Evolutionary conservation across 1,139 yeast species (phyloP).

Genomic region (Protomyces lactucae-debilis): DNA sequence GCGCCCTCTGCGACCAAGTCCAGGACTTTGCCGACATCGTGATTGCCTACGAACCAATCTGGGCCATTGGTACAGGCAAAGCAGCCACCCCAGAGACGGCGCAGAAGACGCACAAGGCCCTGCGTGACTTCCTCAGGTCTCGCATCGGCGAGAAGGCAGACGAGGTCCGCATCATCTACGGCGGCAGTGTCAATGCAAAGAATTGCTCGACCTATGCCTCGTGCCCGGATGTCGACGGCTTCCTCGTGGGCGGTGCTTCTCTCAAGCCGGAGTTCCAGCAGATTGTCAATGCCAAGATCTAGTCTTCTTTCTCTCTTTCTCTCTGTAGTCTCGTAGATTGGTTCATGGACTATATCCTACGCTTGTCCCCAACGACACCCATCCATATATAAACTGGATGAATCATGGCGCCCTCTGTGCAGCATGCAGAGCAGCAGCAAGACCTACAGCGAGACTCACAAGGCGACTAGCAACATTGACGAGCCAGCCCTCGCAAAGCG

Average conservation of each 20-base stretch:
- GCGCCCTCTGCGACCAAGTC: conserved; percentile 77
- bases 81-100: conserved; percentile 94
- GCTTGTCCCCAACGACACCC: too few relatives aligned
- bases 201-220: conserved; percentile 87
- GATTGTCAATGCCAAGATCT: conserved; percentile 55
- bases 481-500: neutral
- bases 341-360: neutral
- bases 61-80: conserved; percentile 99
- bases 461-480: neutral
- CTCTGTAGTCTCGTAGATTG: neutral
- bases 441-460: neutral
- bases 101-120: conserved; percentile 72
- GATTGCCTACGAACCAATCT: conserved; percentile 96
- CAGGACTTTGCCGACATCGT: conserved; percentile 90
- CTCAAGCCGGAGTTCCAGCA: conserved; percentile 96
- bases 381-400: neutral
- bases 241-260: conserved; percentile 99
- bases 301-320: neutral
- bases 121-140: conserved; percentile 74
- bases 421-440: neutral
- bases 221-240: conserved; percentile 93
- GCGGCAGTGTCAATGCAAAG: conserved; percentile 97
- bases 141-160: conserved; percentile 77
- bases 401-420: neutral
- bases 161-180: conserved; percentile 84